phyloP scores from a whole-genome alignment of 768 basidiomycete species.

The Suillus subaureus region DNA sequence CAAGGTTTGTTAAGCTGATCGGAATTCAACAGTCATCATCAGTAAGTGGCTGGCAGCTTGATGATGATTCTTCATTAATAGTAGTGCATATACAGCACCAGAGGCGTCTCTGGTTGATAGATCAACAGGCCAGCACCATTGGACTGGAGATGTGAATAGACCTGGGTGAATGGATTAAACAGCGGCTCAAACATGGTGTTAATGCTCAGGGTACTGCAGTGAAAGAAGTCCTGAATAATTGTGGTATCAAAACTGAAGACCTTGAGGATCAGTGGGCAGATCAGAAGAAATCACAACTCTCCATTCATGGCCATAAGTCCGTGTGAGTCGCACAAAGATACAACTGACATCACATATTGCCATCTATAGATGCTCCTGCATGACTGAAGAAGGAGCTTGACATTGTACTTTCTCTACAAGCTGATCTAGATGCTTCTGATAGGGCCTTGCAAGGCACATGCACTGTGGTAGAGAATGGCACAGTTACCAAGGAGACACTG shows the following conservation, averaged over 20 bases:
- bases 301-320: slow-evolving; percentile 31
- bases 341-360: slow-evolving; percentile 1
- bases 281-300: slow-evolving; percentile 26
- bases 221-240: slow-evolving; percentile 16
- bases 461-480: not conserved
- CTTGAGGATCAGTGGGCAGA: too few relatives aligned
- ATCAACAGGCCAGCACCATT: slow-evolving; percentile 32
- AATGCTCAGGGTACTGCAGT: slow-evolving; percentile 17
- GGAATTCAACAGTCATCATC: too few relatives aligned
- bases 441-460: too few relatives aligned
- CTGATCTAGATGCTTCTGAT: too few relatives aligned
- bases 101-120: slow-evolving; percentile 35
- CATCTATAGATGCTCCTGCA: slow-evolving; percentile 23
- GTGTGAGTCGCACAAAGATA: too few relatives aligned
- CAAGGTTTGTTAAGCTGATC: too few relatives aligned
- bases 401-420: too few relatives aligned
- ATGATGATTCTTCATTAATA: too few relatives aligned
- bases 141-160: slow-evolving; percentile 28
- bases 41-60: too few relatives aligned
- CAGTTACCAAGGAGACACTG: slow-evolving; percentile 8
- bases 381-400: slow-evolving; percentile 11
- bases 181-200: slow-evolving; percentile 22
- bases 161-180: slow-evolving; percentile 36
- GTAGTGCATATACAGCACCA: slow-evolving; percentile 18
- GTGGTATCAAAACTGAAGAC: slow-evolving; percentile 12